These are phyloP conservation scores for Paramyrothecium roridum DNA, from an alignment of 2,329 filamentous ascomycete genomes.

Conservation along the genomic window DNA sequence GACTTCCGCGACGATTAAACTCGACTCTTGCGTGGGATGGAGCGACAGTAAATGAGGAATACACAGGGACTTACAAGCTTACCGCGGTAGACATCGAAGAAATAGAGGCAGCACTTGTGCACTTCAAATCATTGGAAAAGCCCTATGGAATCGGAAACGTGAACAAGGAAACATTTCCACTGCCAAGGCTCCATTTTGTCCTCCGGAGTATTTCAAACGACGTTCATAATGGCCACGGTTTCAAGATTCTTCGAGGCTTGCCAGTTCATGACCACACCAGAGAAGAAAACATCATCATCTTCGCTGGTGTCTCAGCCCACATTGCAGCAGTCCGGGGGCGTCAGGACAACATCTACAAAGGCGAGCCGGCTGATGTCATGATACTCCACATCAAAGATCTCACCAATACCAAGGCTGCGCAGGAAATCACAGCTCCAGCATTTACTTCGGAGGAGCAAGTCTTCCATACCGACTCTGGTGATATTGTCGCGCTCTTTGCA, in stretches of 20 bases:
- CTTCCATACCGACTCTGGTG: conserved; percentile 52
- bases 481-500: conserved; percentile 28
- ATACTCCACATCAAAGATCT: conserved; percentile 7
- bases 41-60: neutral
- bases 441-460: conserved; percentile 28
- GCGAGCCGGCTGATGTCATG: neutral
- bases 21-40: neutral
- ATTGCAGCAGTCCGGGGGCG: conserved; percentile 46
- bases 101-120: neutral
- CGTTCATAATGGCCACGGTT: conserved; percentile 51
- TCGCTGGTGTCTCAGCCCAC: conserved; percentile 52
- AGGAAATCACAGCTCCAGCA: neutral
- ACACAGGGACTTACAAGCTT: neutral
- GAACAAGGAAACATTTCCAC: conserved; percentile 44
- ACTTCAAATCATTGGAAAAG: conserved; percentile 1
- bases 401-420: neutral
- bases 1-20: neutral
- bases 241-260: conserved; percentile 54
- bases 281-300: conserved; percentile 53
- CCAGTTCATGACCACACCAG: conserved; percentile 42
- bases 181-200: conserved; percentile 44
- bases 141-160: neutral
- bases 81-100: neutral
- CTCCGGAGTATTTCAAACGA: conserved; percentile 43
- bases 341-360: conserved; percentile 33